Conservation (phyloP, 495 filamentous ascomycete genomes). For the Immersiella caudata region DNA sequence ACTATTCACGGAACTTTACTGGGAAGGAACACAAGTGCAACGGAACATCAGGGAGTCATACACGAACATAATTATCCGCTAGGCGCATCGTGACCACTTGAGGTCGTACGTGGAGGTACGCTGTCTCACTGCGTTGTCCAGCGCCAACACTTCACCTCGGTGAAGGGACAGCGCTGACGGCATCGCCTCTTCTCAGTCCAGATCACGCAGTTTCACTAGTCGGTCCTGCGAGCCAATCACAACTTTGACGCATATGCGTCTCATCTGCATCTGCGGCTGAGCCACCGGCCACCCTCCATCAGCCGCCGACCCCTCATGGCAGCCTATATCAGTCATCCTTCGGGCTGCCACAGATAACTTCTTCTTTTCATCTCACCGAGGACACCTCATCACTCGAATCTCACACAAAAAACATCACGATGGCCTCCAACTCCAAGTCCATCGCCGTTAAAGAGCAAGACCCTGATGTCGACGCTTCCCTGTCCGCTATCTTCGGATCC, state of each 20-base stretch:
- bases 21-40: no score
- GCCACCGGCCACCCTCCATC: neutral
- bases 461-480: neutral
- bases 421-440: neutral
- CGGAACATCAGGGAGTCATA: no score
- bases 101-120: no score
- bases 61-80: no score
- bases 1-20: no score
- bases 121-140: no score
- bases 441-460: neutral
- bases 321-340: neutral
- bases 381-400: neutral
- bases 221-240: neutral
- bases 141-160: no score
- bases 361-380: neutral
- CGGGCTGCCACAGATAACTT: neutral
- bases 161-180: no score
- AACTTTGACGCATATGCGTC: neutral
- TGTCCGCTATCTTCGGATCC: neutral
- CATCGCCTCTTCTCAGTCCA: no score
- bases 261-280: neutral
- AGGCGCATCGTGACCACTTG: no score
- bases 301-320: neutral
- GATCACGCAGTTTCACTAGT: neutral
- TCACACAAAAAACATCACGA: neutral